Percentiles rank a stretch among this genome's conserved stretches.
These are phyloP conservation scores for Ganoderma lucidum DNA, from an alignment of 1,284 basidiomycete species.

Conservation along the genomic window DNA sequence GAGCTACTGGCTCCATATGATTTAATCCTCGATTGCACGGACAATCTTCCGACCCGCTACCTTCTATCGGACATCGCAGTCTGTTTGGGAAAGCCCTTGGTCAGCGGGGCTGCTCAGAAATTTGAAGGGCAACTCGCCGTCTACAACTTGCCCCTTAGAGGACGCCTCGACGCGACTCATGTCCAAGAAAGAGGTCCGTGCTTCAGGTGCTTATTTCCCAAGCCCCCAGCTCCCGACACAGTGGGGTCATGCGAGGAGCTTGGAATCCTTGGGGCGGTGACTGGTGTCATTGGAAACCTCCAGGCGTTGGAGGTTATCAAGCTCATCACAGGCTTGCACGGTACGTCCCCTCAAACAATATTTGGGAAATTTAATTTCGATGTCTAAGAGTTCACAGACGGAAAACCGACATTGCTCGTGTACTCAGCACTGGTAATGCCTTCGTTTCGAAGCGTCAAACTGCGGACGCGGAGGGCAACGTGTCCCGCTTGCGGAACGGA, in stretches of 20 bases:
- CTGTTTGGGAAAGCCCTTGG: slow-evolving; percentile 76
- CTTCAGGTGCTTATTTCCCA: slow-evolving; percentile 94
- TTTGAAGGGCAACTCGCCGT: slow-evolving; percentile 91
- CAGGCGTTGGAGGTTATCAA: slow-evolving; percentile 94
- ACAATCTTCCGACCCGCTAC: slow-evolving; percentile 93
- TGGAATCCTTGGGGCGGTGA: slow-evolving; percentile 91
- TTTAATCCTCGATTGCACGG: slow-evolving; percentile 94
- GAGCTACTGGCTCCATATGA: slow-evolving; percentile 70
- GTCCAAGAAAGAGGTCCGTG: slow-evolving; percentile 79
- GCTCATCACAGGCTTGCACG: slow-evolving; percentile 76
- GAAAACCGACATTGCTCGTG: slow-evolving; percentile 69
- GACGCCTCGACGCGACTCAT: neutral
- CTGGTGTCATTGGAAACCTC: slow-evolving; percentile 90
- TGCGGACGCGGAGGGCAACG: slow-evolving; percentile 70
- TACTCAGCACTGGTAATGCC: slow-evolving; percentile 76
- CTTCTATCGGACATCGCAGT: slow-evolving; percentile 94
- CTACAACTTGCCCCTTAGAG: slow-evolving; percentile 59
- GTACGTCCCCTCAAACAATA: slow-evolving; percentile 49
- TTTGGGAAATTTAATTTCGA: neutral
- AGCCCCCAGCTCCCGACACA: slow-evolving; percentile 67
- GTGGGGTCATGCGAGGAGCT: slow-evolving; percentile 88
- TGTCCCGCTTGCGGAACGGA: slow-evolving; percentile 71
- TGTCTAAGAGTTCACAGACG: slow-evolving; percentile 48
- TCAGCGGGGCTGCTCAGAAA: slow-evolving; percentile 93
- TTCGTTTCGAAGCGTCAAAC: slow-evolving; percentile 84